phyloP scores from a whole-genome alignment of 208 protist genomes.

The Strigomonas culicis region DNA sequence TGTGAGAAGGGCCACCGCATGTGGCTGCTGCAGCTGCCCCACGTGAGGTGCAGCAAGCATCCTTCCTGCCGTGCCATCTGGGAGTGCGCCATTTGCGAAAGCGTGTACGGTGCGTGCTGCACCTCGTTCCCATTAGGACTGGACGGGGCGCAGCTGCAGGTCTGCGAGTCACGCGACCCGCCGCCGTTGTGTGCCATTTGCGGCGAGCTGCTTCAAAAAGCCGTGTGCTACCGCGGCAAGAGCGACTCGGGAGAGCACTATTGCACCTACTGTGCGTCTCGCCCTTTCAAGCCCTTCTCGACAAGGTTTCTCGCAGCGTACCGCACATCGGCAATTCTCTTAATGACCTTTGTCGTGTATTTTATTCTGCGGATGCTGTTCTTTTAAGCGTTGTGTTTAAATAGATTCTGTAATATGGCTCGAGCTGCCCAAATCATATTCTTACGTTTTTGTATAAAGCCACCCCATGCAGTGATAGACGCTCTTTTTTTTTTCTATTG shows the following conservation, averaged over 20 bases:
- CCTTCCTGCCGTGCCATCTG: slow-evolving; percentile 50
- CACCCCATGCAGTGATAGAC: neutral
- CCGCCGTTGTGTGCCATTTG: neutral
- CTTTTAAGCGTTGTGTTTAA: neutral
- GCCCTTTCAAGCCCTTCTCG: slow-evolving; percentile 41
- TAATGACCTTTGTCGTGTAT: slow-evolving; percentile 17
- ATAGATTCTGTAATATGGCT: neutral
- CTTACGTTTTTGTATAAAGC: no score
- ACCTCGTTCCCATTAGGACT: slow-evolving; percentile 33
- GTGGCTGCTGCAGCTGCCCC: slow-evolving; percentile 50
- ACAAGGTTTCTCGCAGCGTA: slow-evolving; percentile 74
- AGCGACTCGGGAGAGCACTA: no score
- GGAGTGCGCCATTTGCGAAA: slow-evolving; percentile 76
- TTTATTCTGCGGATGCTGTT: slow-evolving; percentile 12
- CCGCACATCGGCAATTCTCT: slow-evolving; percentile 31
- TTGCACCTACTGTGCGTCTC: slow-evolving; percentile 76
- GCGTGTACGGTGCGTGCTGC: slow-evolving; percentile 72
- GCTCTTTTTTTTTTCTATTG: slow-evolving; percentile 8
- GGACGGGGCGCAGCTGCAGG: slow-evolving; percentile 21
- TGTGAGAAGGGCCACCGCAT: slow-evolving; percentile 66
- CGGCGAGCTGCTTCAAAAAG: slow-evolving; percentile 13
- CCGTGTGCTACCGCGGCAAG: no score
- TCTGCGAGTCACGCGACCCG: slow-evolving; percentile 13
- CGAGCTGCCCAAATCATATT: no score
- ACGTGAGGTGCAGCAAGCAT: slow-evolving; percentile 58